Conservation (phyloP, 768 basidiomycete genomes). For the Russula vinacea region DNA sequence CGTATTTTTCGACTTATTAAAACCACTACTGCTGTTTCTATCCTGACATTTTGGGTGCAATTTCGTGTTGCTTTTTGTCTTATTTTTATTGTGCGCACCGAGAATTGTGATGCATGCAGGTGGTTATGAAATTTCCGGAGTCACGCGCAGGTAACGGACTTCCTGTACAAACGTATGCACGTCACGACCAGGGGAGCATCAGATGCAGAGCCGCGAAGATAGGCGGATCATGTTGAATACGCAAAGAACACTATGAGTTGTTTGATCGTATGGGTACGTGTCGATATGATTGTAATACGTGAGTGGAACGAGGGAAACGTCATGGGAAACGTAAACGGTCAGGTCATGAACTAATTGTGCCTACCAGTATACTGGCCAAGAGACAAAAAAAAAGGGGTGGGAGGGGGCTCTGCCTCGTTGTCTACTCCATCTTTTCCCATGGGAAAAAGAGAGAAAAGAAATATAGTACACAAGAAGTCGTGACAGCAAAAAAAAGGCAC, state of each 20-base stretch:
- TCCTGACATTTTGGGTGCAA: background rate
- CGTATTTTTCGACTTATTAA: background rate
- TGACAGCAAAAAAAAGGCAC: slow-evolving; percentile 1
- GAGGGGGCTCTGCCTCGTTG: background rate
- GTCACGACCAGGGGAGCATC: background rate
- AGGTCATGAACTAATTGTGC: background rate
- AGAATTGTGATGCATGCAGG: background rate
- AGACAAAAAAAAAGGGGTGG: background rate
- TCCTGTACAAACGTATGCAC: too few species aligned
- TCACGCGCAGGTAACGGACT: too few species aligned
- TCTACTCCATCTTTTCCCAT: too few species aligned
- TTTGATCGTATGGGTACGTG: background rate
- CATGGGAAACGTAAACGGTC: background rate
- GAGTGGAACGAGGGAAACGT: too few species aligned
- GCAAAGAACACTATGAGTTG: background rate
- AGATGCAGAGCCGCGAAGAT: background rate
- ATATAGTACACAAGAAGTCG: background rate
- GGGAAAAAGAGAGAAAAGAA: background rate
- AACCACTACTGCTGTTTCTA: background rate
- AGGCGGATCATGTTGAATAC: background rate
- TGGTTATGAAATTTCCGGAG: background rate
- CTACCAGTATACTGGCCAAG: too few species aligned
- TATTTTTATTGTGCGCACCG: background rate
- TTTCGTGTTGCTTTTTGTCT: background rate
- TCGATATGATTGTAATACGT: background rate